A percentile compares a stretch with the other conserved stretches of the same genome.
These are phyloP conservation scores for Sarocladiaceae sp. DNA, from an alignment of 2,329 filamentous ascomycete species.

Conservation along the genomic window DNA sequence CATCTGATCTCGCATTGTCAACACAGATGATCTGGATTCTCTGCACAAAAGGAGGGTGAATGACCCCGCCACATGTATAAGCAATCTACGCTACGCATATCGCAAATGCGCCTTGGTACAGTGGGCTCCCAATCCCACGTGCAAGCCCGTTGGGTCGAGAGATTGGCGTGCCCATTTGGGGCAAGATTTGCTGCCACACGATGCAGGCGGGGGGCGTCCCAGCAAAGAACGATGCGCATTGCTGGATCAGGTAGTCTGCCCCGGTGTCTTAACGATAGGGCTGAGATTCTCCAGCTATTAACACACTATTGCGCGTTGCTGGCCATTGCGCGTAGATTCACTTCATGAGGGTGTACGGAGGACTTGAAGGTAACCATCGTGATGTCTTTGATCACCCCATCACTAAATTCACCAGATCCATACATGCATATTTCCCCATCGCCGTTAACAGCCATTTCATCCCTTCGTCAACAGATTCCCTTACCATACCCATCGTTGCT, in stretches of 20 bases:
- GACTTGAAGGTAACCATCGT: too few relatives aligned
- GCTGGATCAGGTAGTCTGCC: not conserved
- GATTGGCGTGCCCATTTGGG: conserved; percentile 7
- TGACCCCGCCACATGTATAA: not conserved
- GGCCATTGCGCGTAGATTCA: too few relatives aligned
- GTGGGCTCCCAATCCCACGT: not conserved
- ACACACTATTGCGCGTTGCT: too few relatives aligned
- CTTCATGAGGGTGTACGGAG: too few relatives aligned
- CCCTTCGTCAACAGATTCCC: conserved; percentile 6
- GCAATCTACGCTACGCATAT: not conserved
- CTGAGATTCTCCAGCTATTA: not conserved
- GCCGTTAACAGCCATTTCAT: conserved; percentile 1
- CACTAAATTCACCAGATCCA: conserved; percentile 2
- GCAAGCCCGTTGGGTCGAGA: not conserved
- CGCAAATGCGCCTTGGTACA: not conserved
- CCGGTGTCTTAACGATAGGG: not conserved
- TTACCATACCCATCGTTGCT: not conserved
- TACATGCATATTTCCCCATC: not conserved
- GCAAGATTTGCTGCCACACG: conserved; percentile 1
- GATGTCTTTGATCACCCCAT: not conserved
- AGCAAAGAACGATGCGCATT: not conserved
- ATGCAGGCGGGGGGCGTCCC: not conserved
- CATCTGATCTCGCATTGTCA: too few relatives aligned
- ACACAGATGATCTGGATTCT: too few relatives aligned
- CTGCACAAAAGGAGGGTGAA: too few relatives aligned